Evolutionary conservation across 306 rosid species (phyloP), one percentile per base, ranked within the genome.

Genomic region (Heteromeles arbutifolia): DNA sequence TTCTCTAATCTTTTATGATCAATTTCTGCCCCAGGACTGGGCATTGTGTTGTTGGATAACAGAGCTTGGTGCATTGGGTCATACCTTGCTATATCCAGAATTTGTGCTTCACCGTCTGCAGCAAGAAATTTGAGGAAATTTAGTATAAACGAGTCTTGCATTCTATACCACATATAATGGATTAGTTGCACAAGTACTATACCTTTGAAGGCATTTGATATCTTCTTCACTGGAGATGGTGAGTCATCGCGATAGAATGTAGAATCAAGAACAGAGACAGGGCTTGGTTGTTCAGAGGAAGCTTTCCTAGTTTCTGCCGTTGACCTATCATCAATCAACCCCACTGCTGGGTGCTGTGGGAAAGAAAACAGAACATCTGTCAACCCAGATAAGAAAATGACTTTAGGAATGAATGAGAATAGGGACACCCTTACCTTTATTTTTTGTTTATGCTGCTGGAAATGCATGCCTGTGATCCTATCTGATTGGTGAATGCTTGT

Each of bases 241-340:
- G 96, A 93, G 54, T 95, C 97, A 11, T 95, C 98, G 74, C 87
- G 81, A 70, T 86, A 95, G 80, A 92, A 92, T 80, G 93, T 77
- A 62, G 91, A 84, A 81, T 94, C 98, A 63, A 95, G 97, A 80
- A 95, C 97, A 31, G 98, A 95, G 75, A 90, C 84, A 54, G 98
- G 98, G 79, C 97, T 95, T 57, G 96, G 97, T 78, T 92, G 96
- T 78, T 92, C 98, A 28, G 81, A 52, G 73, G 77, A 84, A 43
- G 75, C 80, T 79, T 63, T 76, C 74, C 73, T 70, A 53, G 79
- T 77, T 81, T 84, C 90, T 68, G 85, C 79, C 76, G 26, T 72
- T 59, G 70, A 61, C 74, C 78, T 72, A 68, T 83, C 82, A 67
- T 79, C 74, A 70, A 73, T 74, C 76, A 81, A 64, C 64, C 79